Percentiles rank a stretch among this genome's conserved stretches.
phyloP scores from a whole-genome alignment of 495 filamentous ascomycete genomes.

The Cladorrhinum samala region DNA sequence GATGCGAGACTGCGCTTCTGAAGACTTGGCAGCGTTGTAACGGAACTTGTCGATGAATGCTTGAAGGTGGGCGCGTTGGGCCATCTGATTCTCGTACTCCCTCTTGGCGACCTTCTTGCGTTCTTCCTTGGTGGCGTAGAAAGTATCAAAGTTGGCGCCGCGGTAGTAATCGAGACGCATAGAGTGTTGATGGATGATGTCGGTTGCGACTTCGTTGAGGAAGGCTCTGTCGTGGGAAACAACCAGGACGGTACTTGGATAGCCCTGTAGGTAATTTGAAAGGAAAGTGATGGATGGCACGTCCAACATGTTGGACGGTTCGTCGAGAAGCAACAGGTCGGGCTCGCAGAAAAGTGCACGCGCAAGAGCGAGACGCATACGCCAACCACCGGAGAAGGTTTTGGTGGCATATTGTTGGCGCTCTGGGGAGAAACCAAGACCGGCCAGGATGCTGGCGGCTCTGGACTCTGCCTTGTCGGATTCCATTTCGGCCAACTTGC shows the following conservation, averaged over 20 bases:
- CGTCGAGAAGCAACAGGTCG: conserved; percentile 91
- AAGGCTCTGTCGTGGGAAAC: conserved; percentile 99
- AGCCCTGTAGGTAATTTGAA: conserved; percentile 88
- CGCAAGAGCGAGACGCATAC: conserved; percentile 94
- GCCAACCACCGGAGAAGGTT: conserved; percentile 99
- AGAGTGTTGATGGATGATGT: conserved; percentile 98
- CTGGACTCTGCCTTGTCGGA: conserved; percentile 96
- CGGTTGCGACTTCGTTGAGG: conserved; percentile 98
- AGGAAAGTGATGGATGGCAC: conserved; percentile 99
- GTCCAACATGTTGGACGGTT: conserved; percentile 99
- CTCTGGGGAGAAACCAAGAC: conserved; percentile 93
- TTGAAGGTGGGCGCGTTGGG: conserved; percentile 77
- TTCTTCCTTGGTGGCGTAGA: conserved; percentile 97
- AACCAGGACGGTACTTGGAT: conserved; percentile 91
- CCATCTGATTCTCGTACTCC: conserved; percentile 99
- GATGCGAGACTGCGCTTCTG: conserved; percentile 95
- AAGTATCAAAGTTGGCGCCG: conserved; percentile 93
- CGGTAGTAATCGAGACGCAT: conserved; percentile 98
- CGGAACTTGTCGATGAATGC: conserved; percentile 99
- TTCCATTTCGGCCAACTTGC: conserved; percentile 96
- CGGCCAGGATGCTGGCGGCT: conserved; percentile 91
- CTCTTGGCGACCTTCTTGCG: conserved; percentile 92
- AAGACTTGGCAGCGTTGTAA: conserved; percentile 98
- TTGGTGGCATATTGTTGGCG: conserved; percentile 89
- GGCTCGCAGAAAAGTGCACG: conserved; percentile 98